Evolutionary conservation across 2,329 filamentous ascomycete species (phyloP).

Genomic region (Sporothrix schenckii): DNA sequence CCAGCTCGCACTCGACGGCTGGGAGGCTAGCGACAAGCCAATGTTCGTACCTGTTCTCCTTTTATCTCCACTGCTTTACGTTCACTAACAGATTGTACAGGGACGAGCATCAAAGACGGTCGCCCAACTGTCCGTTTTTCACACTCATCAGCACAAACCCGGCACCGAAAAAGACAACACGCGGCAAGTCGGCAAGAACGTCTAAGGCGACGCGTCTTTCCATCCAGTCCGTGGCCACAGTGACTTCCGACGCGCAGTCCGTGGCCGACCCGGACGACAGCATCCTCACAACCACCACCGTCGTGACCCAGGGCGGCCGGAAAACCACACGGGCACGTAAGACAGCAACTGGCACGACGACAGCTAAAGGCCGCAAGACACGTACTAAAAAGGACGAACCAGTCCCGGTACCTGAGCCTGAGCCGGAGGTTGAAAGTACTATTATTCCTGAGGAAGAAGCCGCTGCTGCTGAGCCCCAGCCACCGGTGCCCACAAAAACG

Average conservation of each 20-base stretch:
- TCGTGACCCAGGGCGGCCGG: constrained; percentile 57
- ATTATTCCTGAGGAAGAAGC: constrained; percentile 35
- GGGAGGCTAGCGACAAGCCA: constrained; percentile 91
- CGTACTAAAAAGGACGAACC: constrained; percentile 59
- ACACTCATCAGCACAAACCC: constrained; percentile 62
- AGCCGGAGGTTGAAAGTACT: constrained; percentile 38
- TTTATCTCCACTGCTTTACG: not conserved
- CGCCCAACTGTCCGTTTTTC: constrained; percentile 82
- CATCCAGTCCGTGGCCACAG: constrained; percentile 58
- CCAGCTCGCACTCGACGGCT: constrained; percentile 84
- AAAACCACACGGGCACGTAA: constrained; percentile 61
- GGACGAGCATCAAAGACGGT: constrained; percentile 82
- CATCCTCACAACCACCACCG: constrained; percentile 62
- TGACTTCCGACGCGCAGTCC: constrained; percentile 54
- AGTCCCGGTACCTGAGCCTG: constrained; percentile 50
- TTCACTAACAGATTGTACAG: constrained; percentile 48
- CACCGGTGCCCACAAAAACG: constrained; percentile 43
- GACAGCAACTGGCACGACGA: constrained; percentile 46
- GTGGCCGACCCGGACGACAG: constrained; percentile 60
- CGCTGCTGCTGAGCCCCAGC: constrained; percentile 35
- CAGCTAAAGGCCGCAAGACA: constrained; percentile 51
- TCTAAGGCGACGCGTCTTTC: constrained; percentile 73
- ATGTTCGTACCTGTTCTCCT: constrained; percentile 56
- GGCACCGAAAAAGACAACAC: constrained; percentile 57
- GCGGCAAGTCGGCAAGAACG: constrained; percentile 57